Conservation (phyloP, 305 asterid genomes). For the Plantago rigida region DNA sequence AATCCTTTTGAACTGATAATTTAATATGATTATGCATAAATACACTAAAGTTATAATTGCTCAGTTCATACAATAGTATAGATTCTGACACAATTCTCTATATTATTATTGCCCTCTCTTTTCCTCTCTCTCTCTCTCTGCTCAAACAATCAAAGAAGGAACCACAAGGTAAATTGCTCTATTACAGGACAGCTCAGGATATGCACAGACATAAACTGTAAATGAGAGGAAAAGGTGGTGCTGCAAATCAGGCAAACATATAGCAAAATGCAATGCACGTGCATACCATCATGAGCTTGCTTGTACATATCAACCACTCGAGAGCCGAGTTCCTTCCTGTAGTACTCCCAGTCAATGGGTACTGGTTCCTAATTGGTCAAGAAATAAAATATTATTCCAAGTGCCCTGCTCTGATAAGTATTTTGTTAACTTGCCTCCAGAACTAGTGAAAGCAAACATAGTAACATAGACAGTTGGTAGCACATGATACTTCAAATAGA, state of each 20-base stretch:
- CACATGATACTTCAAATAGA: background rate
- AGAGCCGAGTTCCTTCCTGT: constrained; percentile 79
- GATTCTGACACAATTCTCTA: background rate
- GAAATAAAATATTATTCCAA: constrained; percentile 10
- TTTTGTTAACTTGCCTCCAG: too few relatives aligned
- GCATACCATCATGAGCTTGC: constrained; percentile 76
- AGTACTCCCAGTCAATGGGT: constrained; percentile 81
- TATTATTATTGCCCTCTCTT: too few relatives aligned
- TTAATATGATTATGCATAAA: background rate
- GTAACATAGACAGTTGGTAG: background rate
- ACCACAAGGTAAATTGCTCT: background rate
- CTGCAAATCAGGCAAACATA: too few relatives aligned
- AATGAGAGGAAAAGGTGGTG: constrained; percentile 1
- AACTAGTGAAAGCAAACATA: background rate
- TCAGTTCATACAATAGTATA: background rate
- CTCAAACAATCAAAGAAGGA: background rate
- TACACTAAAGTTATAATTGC: too few relatives aligned
- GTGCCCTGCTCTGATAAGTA: background rate
- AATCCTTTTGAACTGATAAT: too few relatives aligned
- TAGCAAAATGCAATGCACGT: constrained; percentile 12
- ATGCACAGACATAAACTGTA: background rate
- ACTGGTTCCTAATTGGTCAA: constrained; percentile 66
- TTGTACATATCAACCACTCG: constrained; percentile 89
- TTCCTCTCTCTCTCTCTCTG: background rate
- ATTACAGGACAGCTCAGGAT: background rate